Base-by-base conservation (phyloP, 306 rosid species). In the Dalbergia cultrata region DNA sequence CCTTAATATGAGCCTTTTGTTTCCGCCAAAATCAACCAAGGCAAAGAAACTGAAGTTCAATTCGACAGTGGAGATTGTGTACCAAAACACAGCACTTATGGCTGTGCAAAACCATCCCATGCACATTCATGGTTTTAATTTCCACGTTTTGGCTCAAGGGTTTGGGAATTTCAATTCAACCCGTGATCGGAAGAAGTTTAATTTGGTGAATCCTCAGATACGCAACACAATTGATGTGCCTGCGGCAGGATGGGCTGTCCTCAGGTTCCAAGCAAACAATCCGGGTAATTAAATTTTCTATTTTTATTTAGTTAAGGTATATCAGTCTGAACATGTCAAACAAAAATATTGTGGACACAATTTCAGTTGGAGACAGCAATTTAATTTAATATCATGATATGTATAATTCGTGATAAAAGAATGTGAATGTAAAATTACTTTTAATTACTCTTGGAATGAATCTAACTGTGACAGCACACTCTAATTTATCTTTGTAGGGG, bases 151-250 rank as follows among this genome's bases (percentile, higher is more conserved):
- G 84, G 87, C 87, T 60, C 87, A 79, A 79, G 87, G 83, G 9
- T 79, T 84, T 79, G 87, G 87, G 44, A 67, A 89, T 56, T 91
- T 84, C 60, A 54, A 89, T 77, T 19, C 85, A 3, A 19, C 16
- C 0, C 71, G 13, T 7, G 88, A 89, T 22, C 7, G 45, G 17
- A 2, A 58, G 3, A 83, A 53, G 21, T 89, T 84, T 41, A 91
- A 91, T 21, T 78, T 91, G 21, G 60, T 84, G 22, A 72, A 91
- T 21, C 89, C 93, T 1, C 89, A 87, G 35, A 12, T 61, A 0
- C 83, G 92, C 17, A 91, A 91, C 74, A 89, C 96, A 26, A 81
- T 91, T 37, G 87, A 76, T 22, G 93, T 91, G 56, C 89, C 90
- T 0, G 62, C 49, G 0, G 92, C 90, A 18, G 93, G 93, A 7